A percentile compares a stretch with the other conserved stretches of the same genome.
Evolutionary conservation across 2,329 filamentous ascomycete genomes (phyloP).

Genomic region (Fusarium mexicanum): DNA sequence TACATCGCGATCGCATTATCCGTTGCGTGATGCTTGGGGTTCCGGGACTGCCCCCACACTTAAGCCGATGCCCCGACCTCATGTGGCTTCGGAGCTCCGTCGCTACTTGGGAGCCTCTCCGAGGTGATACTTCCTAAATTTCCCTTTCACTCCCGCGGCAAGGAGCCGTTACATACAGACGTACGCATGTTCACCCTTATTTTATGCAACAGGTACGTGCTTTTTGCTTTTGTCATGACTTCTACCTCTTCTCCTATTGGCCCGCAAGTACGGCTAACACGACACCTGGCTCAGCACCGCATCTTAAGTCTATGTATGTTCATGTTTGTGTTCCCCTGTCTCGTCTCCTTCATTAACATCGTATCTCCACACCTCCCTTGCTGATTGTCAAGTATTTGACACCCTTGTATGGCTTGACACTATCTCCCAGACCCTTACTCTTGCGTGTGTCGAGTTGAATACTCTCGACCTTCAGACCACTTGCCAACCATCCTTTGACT

Average conservation of each 20-base stretch:
- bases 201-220: background rate
- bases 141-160: slow-evolving; percentile 25
- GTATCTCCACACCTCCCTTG: slow-evolving; percentile 70
- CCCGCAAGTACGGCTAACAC: background rate
- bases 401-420: slow-evolving; percentile 94
- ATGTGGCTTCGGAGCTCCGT: slow-evolving; percentile 41
- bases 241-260: slow-evolving; percentile 10
- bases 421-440: slow-evolving; percentile 85
- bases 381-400: slow-evolving; percentile 93
- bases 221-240: slow-evolving; percentile 12
- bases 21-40: slow-evolving; percentile 3
- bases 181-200: too few species aligned
- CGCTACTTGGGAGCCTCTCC: slow-evolving; percentile 29
- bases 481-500: slow-evolving; percentile 74
- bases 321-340: background rate
- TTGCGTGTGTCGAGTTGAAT: slow-evolving; percentile 78
- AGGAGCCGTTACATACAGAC: slow-evolving; percentile 1
- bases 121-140: slow-evolving; percentile 21
- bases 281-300: slow-evolving; percentile 1
- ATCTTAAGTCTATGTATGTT: slow-evolving; percentile 6
- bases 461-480: slow-evolving; percentile 73
- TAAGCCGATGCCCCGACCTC: slow-evolving; percentile 43
- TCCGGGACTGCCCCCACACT: slow-evolving; percentile 32
- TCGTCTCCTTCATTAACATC: slow-evolving; percentile 55
- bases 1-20: slow-evolving; percentile 22